Evolutionary conservation across 805 yeast species (phyloP).

Genomic region (Schwanniomyces occidentalis): DNA sequence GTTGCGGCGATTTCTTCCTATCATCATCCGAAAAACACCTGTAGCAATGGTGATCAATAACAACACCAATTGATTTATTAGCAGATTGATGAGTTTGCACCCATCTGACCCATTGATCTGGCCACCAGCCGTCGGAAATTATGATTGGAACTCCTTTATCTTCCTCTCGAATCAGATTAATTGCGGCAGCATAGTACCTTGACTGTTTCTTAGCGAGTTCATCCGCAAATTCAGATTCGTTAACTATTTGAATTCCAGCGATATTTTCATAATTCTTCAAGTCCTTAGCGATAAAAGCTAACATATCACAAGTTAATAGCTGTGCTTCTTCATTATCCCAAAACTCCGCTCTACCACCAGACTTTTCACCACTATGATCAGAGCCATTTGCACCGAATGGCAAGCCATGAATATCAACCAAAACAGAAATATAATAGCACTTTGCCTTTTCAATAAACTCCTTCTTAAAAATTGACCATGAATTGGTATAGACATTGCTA

Average conservation of each 20-base stretch:
- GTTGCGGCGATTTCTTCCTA: conserved; percentile 60
- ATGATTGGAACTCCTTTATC: conserved; percentile 65
- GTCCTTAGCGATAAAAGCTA: conserved; percentile 64
- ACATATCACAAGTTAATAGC: conserved; percentile 46
- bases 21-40: conserved; percentile 82
- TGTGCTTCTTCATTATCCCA: conserved; percentile 53
- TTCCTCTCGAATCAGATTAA: conserved; percentile 54
- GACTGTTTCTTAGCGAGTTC: conserved; percentile 53
- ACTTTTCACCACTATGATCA: conserved; percentile 74
- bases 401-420: conserved; percentile 84
- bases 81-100: conserved; percentile 44
- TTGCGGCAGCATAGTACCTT: conserved; percentile 65
- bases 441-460: conserved; percentile 60
- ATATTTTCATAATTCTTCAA: conserved; percentile 62
- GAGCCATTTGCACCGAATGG: conserved; percentile 92
- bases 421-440: conserved; percentile 62
- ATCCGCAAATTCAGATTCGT: conserved; percentile 69
- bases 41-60: conserved; percentile 84
- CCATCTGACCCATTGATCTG: conserved; percentile 75
- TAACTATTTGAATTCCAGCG: conserved; percentile 80
- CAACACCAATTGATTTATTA: conserved; percentile 53
- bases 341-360: conserved; percentile 57
- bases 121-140: conserved; percentile 95
- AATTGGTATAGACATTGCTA: conserved; percentile 56
- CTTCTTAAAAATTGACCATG: conserved; percentile 66